phyloP scores from a whole-genome alignment of 345 rosid species.

The Bruguiera sexangula region DNA sequence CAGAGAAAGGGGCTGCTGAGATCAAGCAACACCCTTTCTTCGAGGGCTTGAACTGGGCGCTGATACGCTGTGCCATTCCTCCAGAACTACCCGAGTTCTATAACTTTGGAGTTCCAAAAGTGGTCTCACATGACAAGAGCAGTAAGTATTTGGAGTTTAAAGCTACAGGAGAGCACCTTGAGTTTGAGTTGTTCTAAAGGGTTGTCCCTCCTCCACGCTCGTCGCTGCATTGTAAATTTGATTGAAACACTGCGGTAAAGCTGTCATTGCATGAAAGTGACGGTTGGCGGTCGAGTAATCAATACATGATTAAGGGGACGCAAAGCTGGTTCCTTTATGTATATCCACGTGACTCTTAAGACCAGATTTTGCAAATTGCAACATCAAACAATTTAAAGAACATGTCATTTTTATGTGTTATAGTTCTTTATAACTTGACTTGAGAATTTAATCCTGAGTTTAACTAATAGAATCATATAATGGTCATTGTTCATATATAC shows the following conservation, averaged over 20 bases:
- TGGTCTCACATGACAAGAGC: constrained; percentile 30
- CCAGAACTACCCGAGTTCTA: constrained; percentile 67
- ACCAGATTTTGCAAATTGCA: constrained; percentile 30
- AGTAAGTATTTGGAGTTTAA: constrained; percentile 61
- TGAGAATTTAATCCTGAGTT: no score
- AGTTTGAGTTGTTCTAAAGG: constrained; percentile 70
- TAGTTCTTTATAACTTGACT: no score
- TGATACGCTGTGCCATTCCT: constrained; percentile 74
- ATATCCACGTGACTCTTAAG: not conserved
- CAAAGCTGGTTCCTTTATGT: not conserved
- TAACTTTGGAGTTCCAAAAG: constrained; percentile 40
- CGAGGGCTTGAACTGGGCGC: constrained; percentile 88
- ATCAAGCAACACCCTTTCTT: constrained; percentile 90
- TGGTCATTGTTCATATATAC: no score
- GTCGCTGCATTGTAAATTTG: constrained; percentile 38
- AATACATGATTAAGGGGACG: not conserved
- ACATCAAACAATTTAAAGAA: no score
- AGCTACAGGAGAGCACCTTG: constrained; percentile 76
- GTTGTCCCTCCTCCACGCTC: not conserved
- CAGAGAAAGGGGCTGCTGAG: constrained; percentile 83
- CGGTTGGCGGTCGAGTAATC: not conserved
- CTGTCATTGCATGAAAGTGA: constrained; percentile 2
- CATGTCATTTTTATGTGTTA: no score
- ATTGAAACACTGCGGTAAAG: constrained; percentile 15
- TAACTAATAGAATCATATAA: no score